A percentile compares a stretch with the other conserved stretches of the same genome.
phyloP scores from a whole-genome alignment of 371 early-diverging fungal species.

The Mortierella sp. region DNA sequence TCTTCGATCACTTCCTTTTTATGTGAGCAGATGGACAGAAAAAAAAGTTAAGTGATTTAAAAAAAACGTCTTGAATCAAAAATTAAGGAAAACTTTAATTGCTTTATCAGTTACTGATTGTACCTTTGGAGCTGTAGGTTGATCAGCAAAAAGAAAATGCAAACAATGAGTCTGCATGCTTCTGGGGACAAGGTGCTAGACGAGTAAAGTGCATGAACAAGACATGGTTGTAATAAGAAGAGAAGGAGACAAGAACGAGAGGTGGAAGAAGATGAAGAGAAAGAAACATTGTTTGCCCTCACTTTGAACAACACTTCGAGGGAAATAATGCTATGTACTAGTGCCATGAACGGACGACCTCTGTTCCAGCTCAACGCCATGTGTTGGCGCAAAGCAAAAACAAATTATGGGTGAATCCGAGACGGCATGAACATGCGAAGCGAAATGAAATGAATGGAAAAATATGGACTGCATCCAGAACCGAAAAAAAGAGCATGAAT shows the following conservation, averaged over 20 bases:
- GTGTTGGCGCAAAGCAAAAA: neutral
- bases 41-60: neutral
- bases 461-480: neutral
- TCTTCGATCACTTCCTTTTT: neutral
- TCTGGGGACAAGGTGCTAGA: too few relatives aligned
- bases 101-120: neutral
- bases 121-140: neutral
- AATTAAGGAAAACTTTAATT: neutral
- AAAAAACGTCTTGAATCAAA: neutral
- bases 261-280: neutral
- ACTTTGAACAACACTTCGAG: neutral
- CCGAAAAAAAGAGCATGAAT: neutral
- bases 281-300: neutral
- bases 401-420: neutral
- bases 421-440: neutral
- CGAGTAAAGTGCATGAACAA: too few relatives aligned
- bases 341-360: neutral
- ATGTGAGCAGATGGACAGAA: neutral
- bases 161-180: neutral
- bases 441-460: neutral
- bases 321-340: neutral
- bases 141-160: neutral
- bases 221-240: too few relatives aligned
- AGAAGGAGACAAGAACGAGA: too few relatives aligned
- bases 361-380: neutral